Evolutionary conservation across 108 stramenopile genomes (phyloP), one percentile per base, ranked within the genome.

Genomic region (Asterionellopsis glacialis): DNA sequence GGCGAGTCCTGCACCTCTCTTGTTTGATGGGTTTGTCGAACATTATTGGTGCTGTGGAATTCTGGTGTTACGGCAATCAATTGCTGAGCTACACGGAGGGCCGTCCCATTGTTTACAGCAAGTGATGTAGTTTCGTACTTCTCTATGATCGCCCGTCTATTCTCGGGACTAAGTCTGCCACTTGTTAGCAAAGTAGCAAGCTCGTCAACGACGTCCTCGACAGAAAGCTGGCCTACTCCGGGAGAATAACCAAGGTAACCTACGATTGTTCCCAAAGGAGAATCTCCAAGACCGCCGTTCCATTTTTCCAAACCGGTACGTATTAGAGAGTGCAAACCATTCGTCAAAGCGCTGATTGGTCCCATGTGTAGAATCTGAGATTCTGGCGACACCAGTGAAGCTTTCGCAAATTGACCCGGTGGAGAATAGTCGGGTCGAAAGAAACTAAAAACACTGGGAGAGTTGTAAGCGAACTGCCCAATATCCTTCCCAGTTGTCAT

Each of bases 371-470:
- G 21, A 16, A 66, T 52, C 57, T 82, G 77, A n/a, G 80, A 48
- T 55, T 87, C 80, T 11, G 86, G 86, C 11, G 80, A 44, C 11
- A 74, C 66, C n/a, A 87, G 51, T 15, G 59, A 55, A 18, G 67
- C 58, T 23, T 60, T 53, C 0, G 67, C 38, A 22, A 73, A 54
- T 23, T 65, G 67, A 9, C 85, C 85, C 21, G 67, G 33, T 15
- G 85, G 80, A 48, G 58, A 55, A 50, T 71, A 84, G 49, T 79
- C 77, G 18, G 69, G 66, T 23, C 61, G 57, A 57, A 82, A 88
- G 62, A 82, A 88, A 41, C 59, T 59, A 55, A 84, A 88, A 6
- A 88, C 81, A 22, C 59, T 68, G 0, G 83, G 80, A 40, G 74
- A 40, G 15, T 67, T 11, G 45, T 73, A 66, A 12, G 66, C 50